Percentiles rank a stretch among this genome's conserved stretches.
Conservation (phyloP, 306 rosid genomes). For the Echinosophora koreensis region DNA sequence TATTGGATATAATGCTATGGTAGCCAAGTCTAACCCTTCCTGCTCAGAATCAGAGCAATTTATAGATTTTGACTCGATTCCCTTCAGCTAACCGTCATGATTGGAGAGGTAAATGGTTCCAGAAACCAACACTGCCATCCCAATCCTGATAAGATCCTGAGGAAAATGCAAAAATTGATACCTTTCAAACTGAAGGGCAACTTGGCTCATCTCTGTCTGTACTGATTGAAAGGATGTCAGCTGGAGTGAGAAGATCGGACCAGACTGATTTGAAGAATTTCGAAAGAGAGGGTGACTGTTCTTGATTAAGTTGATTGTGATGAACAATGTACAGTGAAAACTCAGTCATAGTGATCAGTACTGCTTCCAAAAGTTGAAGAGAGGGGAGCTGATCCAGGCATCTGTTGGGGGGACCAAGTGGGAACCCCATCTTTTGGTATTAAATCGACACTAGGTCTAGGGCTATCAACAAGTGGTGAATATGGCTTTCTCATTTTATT, state of each 20-base stretch:
- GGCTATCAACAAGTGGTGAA: conserved; percentile 70
- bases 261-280: background rate
- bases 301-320: conserved; percentile 30
- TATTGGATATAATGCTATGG: conserved; percentile 22
- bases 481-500: conserved; percentile 78
- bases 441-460: conserved; percentile 52
- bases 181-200: conserved; percentile 38
- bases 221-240: conserved; percentile 4
- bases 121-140: no score
- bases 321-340: background rate
- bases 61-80: conserved; percentile 35
- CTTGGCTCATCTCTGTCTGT: conserved; percentile 21
- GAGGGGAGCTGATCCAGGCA: conserved; percentile 63
- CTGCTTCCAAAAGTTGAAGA: conserved; percentile 84
- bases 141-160: background rate
- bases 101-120: conserved; percentile 8
- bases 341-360: conserved; percentile 40
- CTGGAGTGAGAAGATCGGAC: conserved; percentile 2
- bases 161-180: conserved; percentile 28
- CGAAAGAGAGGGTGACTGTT: background rate
- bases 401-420: conserved; percentile 61
- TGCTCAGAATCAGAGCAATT: background rate
- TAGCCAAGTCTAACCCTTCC: background rate
- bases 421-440: conserved; percentile 64
- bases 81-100: conserved; percentile 11